These are phyloP conservation scores for Bolboschoenus planiculmis DNA, from an alignment of 176 grass and related monocot species.

Conservation along the genomic window DNA sequence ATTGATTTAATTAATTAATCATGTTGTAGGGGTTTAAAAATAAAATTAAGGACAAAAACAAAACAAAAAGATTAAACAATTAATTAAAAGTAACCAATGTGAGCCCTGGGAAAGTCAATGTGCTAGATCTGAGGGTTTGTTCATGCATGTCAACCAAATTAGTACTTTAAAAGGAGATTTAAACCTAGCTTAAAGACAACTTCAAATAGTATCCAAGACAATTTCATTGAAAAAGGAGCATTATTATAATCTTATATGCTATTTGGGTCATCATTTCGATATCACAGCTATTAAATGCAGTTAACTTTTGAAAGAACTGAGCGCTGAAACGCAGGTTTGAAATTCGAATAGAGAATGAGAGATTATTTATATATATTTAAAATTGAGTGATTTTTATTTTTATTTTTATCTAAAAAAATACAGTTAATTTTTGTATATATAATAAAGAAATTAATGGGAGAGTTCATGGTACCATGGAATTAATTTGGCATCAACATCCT, in stretches of 20 bases:
- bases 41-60: neutral
- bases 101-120: constrained; percentile 8
- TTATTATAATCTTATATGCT: too few relatives aligned
- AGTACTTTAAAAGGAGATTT: constrained; percentile 15
- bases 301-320: too few relatives aligned
- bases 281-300: neutral
- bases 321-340: too few relatives aligned
- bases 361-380: too few relatives aligned
- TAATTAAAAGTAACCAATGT: constrained; percentile 1
- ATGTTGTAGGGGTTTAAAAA: neutral
- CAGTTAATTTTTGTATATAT: too few relatives aligned
- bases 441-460: too few relatives aligned
- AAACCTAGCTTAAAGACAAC: constrained; percentile 14
- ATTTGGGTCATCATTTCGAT: neutral
- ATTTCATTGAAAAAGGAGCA: neutral
- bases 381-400: too few relatives aligned
- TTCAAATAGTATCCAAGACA: constrained; percentile 11
- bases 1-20: neutral
- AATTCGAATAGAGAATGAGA: too few relatives aligned
- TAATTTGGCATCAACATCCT: too few relatives aligned
- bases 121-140: constrained; percentile 8
- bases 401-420: too few relatives aligned
- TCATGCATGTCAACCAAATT: constrained; percentile 27
- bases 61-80: neutral
- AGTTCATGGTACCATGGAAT: too few relatives aligned